Conservation (phyloP, 257 asterid species). For the Agastache rugosa region DNA sequence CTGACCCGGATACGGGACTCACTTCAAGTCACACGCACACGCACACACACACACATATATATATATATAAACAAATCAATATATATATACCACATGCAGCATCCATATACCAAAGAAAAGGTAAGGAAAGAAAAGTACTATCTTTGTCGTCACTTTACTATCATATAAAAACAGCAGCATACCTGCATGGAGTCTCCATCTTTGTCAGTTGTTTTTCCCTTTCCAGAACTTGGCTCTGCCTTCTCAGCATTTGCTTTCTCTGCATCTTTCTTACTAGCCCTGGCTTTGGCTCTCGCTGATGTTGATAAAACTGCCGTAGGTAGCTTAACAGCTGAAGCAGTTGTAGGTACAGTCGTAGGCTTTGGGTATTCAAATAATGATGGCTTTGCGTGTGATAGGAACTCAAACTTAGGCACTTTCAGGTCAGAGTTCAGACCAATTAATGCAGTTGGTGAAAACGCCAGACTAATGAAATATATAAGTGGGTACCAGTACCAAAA, state of each 20-base stretch:
- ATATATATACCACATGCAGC: background rate
- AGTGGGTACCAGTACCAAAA: conserved; percentile 99
- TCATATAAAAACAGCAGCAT: background rate
- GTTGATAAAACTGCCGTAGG: conserved; percentile 95
- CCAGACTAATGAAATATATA: conserved; percentile 81
- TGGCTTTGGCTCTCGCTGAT: conserved; percentile 85
- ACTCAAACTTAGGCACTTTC: conserved; percentile 91
- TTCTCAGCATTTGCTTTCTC: conserved; percentile 74
- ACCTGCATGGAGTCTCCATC: conserved; percentile 96
- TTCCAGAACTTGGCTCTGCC: conserved; percentile 65
- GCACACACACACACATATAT: background rate
- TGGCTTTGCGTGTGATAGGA: conserved; percentile 90
- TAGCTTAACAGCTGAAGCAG: conserved; percentile 78
- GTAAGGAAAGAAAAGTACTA: background rate
- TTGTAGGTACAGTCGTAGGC: conserved; percentile 74
- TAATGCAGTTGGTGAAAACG: conserved; percentile 98
- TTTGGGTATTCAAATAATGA: conserved; percentile 88
- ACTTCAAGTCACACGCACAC: background rate
- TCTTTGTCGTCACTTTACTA: background rate
- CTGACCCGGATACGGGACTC: background rate
- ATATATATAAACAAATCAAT: background rate
- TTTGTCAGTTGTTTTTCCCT: conserved; percentile 73
- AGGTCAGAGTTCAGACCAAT: conserved; percentile 89
- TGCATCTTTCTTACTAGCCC: conserved; percentile 87
- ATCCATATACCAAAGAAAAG: conserved; percentile 13